Base-by-base conservation (phyloP, 768 basidiomycete species). In the Austroboletus festivus region DNA sequence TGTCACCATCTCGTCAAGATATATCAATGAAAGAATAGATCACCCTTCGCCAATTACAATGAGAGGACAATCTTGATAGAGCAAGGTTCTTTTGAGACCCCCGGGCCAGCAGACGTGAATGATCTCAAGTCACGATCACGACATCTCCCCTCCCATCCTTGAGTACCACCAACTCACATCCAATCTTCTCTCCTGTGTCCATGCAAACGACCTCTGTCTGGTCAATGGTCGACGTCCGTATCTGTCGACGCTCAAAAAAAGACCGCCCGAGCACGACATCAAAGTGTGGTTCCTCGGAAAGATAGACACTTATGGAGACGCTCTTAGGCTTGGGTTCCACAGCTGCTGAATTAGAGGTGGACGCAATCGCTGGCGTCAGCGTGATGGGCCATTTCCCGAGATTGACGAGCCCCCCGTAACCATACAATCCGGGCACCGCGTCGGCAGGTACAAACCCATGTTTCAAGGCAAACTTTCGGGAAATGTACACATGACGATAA, bases 251-350 rank as follows among this genome's bases (percentile, higher is more conserved):
- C 75, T 87, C 87, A 53, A 86, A 81, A 60, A 96, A 93, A 20
- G 83, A 83, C 21, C 94, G 76, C 1, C 94, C 94, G 6, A 98
- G 78, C 5, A 98, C 87, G 40, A 97, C 89, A 58, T 96, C 93
- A 67, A 98, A 98, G 61, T 97, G 93, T 0, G 86, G 84, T 64
- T 96, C 94, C 63, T 99, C 96, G 4, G 89, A 87, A 24, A 98
- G 78, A 67, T 89, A 93, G 9, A 97, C 93, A 0, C 80, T 61
- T 20, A 85, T 63, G 50, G 72, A 62, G 11, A 76, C 75, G 4
- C 71, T 68, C 57, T 75, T 76, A 2, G 70, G 64, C 45, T 64
- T 67, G 33, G 42, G 48, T 23, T 55, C 38, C 4, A 45, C 40
- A 31, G 21, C 9, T 10, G 44, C 43, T 16, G 9, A 39, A 3